phyloP scores from a whole-genome alignment of 192 early-diverging fungal genomes.

The Linnemannia elongata region DNA sequence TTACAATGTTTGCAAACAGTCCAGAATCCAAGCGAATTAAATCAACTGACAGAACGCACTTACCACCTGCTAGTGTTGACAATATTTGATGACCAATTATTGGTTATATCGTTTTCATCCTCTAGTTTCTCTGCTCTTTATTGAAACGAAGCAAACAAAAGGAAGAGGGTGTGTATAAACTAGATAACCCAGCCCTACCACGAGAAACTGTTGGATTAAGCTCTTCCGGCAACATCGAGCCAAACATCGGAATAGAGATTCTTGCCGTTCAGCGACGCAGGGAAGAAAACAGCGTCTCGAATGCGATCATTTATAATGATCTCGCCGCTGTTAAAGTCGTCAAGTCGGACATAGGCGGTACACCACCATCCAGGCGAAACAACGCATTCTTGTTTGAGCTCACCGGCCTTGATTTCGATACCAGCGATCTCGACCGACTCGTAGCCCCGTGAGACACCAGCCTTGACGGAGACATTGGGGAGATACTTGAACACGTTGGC shows the following conservation, averaged over 20 bases:
- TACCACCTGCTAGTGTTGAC: no score
- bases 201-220: background rate
- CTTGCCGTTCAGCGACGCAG: constrained; percentile 22
- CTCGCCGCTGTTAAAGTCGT: constrained; percentile 10
- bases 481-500: constrained; percentile 20
- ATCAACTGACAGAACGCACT: no score
- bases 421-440: constrained; percentile 11
- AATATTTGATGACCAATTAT: no score
- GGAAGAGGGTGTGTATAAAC: background rate
- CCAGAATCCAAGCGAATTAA: no score
- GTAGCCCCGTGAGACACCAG: constrained; percentile 14
- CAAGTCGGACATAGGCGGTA: constrained; percentile 14
- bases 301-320: constrained; percentile 12
- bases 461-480: constrained; percentile 16
- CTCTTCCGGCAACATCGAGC: background rate
- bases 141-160: background rate
- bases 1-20: no score
- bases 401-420: constrained; percentile 9
- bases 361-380: constrained; percentile 28
- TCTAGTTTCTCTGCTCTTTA: background rate
- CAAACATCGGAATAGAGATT: constrained; percentile 15
- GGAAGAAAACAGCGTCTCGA: constrained; percentile 16
- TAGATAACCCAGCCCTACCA: background rate
- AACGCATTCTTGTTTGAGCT: constrained; percentile 24
- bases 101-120: no score